These are phyloP conservation scores for Gentiana straminea DNA, from an alignment of 257 asterid genomes.

Conservation along the genomic window DNA sequence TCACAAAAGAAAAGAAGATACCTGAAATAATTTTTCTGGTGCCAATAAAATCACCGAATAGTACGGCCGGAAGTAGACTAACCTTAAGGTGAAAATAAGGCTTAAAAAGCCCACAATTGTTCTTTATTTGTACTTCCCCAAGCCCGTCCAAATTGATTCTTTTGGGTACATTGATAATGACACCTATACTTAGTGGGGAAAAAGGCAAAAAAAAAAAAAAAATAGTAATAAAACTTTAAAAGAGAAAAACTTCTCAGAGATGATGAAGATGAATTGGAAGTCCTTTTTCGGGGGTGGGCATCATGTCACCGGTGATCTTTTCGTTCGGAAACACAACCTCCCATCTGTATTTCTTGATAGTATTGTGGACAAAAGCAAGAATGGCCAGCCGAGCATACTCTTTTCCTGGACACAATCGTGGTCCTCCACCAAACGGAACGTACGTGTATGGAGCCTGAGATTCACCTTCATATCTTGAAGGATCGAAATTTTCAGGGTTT, in stretches of 20 bases:
- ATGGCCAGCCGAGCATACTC: conserved; percentile 40
- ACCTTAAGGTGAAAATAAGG: too few relatives aligned
- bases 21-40: too few relatives aligned
- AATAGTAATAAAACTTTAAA: too few relatives aligned
- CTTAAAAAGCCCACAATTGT: too few relatives aligned
- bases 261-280: conserved; percentile 40
- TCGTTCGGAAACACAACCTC: conserved; percentile 46
- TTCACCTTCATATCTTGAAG: conserved; percentile 59
- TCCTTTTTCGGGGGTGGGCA: conserved; percentile 67
- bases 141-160: too few relatives aligned
- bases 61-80: too few relatives aligned
- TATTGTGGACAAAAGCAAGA: conserved; percentile 28
- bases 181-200: too few relatives aligned
- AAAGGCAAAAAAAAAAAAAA: too few relatives aligned
- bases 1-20: too few relatives aligned
- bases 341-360: conserved; percentile 31
- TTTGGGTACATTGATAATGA: too few relatives aligned
- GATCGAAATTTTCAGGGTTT: conserved; percentile 29
- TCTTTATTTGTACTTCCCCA: too few relatives aligned
- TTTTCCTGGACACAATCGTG: conserved; percentile 51
- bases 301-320: conserved; percentile 67
- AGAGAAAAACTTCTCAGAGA: background rate
- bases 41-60: too few relatives aligned
- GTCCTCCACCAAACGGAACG: conserved; percentile 72
- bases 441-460: conserved; percentile 50